Percentiles rank a stretch among this genome's conserved stretches.
Conservation (phyloP, 2,329 filamentous ascomycete genomes). For the Berkeleyomyces rouxiae region DNA sequence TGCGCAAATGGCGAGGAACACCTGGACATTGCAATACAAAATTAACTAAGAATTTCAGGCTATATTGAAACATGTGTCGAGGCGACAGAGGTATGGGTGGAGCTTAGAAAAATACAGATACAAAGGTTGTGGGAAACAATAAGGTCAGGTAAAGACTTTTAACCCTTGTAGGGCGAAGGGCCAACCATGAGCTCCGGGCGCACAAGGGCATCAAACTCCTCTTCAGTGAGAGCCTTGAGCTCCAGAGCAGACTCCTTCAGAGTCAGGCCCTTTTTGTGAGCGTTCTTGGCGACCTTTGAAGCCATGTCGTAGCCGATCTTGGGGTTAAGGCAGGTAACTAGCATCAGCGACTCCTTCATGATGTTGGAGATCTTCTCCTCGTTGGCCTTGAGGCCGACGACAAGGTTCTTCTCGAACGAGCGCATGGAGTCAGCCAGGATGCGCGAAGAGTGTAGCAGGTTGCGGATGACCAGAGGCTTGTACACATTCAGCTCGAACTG, state of each 20-base stretch:
- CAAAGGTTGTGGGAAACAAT: background rate
- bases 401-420: conserved; percentile 87
- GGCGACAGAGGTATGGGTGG: background rate
- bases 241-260: conserved; percentile 90
- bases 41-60: background rate
- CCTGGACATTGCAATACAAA: background rate
- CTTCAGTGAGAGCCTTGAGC: conserved; percentile 70
- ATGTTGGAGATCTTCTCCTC: conserved; percentile 81
- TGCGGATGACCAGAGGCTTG: conserved; percentile 92
- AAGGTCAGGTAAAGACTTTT: conserved; percentile 15
- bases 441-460: conserved; percentile 80
- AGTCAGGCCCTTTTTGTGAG: conserved; percentile 93
- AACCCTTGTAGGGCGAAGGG: conserved; percentile 47
- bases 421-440: conserved; percentile 84
- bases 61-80: conserved; percentile 2
- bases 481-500: conserved; percentile 99
- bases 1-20: background rate
- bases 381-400: conserved; percentile 77
- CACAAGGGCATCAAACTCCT: conserved; percentile 81
- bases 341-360: conserved; percentile 95
- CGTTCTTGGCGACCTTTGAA: conserved; percentile 93
- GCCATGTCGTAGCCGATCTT: conserved; percentile 97
- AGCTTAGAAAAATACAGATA: background rate
- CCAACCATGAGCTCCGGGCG: conserved; percentile 90
- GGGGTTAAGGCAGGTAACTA: conserved; percentile 93